phyloP scores from a whole-genome alignment of 2,329 filamentous ascomycete species.

The Escovopsis sp. region DNA sequence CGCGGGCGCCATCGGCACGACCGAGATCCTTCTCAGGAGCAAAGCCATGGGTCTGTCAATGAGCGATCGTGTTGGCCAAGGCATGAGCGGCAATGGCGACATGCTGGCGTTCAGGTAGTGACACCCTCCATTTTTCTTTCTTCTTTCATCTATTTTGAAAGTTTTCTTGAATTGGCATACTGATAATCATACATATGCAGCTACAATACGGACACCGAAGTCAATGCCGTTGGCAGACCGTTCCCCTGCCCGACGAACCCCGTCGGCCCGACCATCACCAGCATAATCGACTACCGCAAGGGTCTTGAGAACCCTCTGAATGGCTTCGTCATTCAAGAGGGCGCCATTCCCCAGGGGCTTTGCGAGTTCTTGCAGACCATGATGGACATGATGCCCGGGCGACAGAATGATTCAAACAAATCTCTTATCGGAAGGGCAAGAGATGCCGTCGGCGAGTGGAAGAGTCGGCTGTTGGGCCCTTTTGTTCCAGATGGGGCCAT shows the following conservation, averaged over 20 bases:
- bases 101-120: conserved; percentile 45
- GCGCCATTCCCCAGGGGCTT: conserved; percentile 43
- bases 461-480: conserved; percentile 41
- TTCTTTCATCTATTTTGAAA: too few species aligned
- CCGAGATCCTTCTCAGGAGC: conserved; percentile 49
- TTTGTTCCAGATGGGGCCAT: conserved; percentile 41
- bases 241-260: conserved; percentile 36
- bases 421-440: conserved; percentile 1
- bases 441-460: conserved; percentile 15
- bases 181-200: conserved; percentile 13
- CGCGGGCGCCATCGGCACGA: conserved; percentile 49
- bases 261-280: conserved; percentile 47
- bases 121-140: too few species aligned
- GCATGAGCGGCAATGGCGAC: conserved; percentile 53
- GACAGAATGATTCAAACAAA: conserved; percentile 1
- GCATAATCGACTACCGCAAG: conserved; percentile 44
- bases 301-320: conserved; percentile 37
- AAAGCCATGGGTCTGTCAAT: conserved; percentile 41
- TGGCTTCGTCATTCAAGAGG: conserved; percentile 51
- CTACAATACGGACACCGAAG: conserved; percentile 43
- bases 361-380: conserved; percentile 40
- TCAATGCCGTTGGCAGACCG: conserved; percentile 40
- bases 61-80: conserved; percentile 41
- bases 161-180: not conserved
- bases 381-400: conserved; percentile 34